Evolutionary conservation across 768 basidiomycete genomes (phyloP), one percentile per base, ranked within the genome.

Genomic region (Pluteus cervinus): DNA sequence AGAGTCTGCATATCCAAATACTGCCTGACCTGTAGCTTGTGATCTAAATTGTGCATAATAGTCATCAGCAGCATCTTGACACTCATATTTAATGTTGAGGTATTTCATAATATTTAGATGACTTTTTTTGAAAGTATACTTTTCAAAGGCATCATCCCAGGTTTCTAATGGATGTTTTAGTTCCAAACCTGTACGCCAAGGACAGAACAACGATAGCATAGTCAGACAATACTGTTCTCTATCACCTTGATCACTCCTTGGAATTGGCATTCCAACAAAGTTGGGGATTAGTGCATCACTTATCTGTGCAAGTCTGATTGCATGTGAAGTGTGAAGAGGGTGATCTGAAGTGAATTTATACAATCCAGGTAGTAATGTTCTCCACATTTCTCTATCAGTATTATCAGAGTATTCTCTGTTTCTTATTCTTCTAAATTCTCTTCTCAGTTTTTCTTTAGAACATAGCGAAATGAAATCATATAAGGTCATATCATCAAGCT

Each of bases 191-290:
- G 33, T 20, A 1, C 51, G 24, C 69, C 68, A 70, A 0, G 68
- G 69, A 41, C 66, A 65, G 44, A 70, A 70, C 0, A 69, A 50
- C 11, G 65, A 47, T 5, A 60, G 33, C 59, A 63, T 61, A 3
- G 53, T 48, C 7, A 31, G n/a, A 41, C 57, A 60, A 41, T 60
- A 61, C 18, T 44, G 55, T 5, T 50, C 53, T n/a, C 24, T 24
- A 11, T 47, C 18, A 54, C 57, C 55, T 3, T 52, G 52, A 22
- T 46, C 49, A 35, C 53, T 54, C 4, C 53, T 36, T 3, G 48
- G 37, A 3, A 56, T 20, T 46, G 51, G 55, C 4, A 41, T n/a
- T 40, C 54, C 33, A 12, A 28, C 12, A 26, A 16, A 51, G 46
- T n/a, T 55, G 52, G 48, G 58, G 35, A 17, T 40, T 54, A 56